Base-by-base conservation (phyloP, 352 stramenopile genomes). In the Globisporangium middletonii region DNA sequence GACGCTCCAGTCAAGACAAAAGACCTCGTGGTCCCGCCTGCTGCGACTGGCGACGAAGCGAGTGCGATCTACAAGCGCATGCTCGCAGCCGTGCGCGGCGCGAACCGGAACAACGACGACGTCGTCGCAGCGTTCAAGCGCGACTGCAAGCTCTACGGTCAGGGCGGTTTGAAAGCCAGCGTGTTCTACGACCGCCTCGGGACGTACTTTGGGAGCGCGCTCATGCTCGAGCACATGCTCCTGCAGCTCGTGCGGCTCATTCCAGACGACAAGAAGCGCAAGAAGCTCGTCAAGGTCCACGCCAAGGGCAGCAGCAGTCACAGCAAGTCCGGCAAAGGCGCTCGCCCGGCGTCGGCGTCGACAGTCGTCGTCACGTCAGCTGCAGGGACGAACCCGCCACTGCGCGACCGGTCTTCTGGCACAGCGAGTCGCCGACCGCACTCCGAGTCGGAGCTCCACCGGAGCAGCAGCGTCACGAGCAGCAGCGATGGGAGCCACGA, bases 151-250 rank as follows among this genome's bases (percentile, higher is more conserved):
- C 67, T 67, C 30, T 94, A 79, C 55, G 83, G 83, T 15, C 75
- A 86, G 53, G 81, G 76, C 15, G 67, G 80, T 18, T 51, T 92
- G 30, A 81, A 77, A 13, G 79, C 83, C 12, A 64, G 69, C 18
- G 68, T 80, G 3, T 94, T 94, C 57, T 73, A 78, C 51, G 67
- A 86, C 27, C 71, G 77, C 12, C 64, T 94, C 5, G 47, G 53
- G 9, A 69, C 50, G 3, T 92, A 92, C 59, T 88, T 94, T 51
- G 83, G 83, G 37, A 77, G 77, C 26, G 72, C 71, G 3, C 68
- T 88, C 19, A 91, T 92, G 81, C 74, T 92, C 23, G 78, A 88
- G 57, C 76, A 88, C 60, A 89, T 90, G 79, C 71, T 94, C 44
- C 77, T 78, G 45, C 78, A 94, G 55, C 68, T 94, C 7, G 81